Evolutionary conservation across 768 basidiomycete species (phyloP), one percentile per base, ranked within the genome.

Genomic region (Leccinum variicolor): DNA sequence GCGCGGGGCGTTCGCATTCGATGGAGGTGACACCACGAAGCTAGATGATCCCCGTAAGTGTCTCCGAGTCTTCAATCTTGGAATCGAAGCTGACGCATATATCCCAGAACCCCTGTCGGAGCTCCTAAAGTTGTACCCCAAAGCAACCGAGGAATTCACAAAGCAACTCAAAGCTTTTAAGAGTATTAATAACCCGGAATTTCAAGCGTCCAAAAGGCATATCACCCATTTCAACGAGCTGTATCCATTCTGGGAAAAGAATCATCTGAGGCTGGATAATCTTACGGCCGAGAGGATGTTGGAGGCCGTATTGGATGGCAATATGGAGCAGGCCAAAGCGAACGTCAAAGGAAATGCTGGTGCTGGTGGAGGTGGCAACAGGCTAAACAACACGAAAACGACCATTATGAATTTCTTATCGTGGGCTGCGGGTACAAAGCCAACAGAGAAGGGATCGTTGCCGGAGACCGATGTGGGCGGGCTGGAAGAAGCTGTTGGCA

Each of bases 171-270:
- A 52, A n/a, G 8, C 26, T 28, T 46, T 62, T 10, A 23, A 25
- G 7, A 28, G 3, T 1, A 70, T 72, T 3, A 2, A 26, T 6
- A 21, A 60, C 19, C 11, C 0, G 2, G 66, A 66, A 0, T 68
- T 63, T 53, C 55, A 14, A 34, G 1, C 0, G 5, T 25, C 45
- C n/a, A 72, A 72, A 52, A 39, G 63, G 0, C 66, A 56, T 9
- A 49, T 72, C 15, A 26, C 41, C 21, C 3, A 62, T 2, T 55
- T 62, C 28, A 59, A 58, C 26, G 56, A 49, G 17, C 19, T 71
- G 1, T 0, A 0, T 5, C 10, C 43, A 0, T 48, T 57, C 7
- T n/a, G 59, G 5, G 25, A 48, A 15, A 15, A 23, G 41, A 26
- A 36, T 5, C 6, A 2, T 4, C 0, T 29, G 1, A 46, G 52